phyloP scores from a whole-genome alignment of 495 filamentous ascomycete genomes.

The Xylaria venustula region DNA sequence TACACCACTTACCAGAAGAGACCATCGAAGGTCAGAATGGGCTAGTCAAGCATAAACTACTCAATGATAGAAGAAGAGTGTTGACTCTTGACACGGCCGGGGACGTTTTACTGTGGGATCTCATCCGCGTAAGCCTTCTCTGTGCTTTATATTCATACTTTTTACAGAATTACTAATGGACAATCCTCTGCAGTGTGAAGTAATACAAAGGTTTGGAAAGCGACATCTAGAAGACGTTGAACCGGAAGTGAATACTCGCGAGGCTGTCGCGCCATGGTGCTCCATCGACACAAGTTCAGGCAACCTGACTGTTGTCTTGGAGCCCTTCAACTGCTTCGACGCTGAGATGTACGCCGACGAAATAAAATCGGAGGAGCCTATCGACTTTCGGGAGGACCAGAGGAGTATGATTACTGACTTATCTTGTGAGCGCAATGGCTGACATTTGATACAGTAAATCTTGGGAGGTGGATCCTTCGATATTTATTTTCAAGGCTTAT shows the following conservation, averaged over 20 bases:
- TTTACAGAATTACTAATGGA: too few species aligned
- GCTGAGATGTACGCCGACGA: conserved; percentile 97
- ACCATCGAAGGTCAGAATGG: conserved; percentile 95
- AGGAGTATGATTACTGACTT: conserved; percentile 63
- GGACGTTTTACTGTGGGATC: conserved; percentile 95
- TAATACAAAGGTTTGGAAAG: conserved; percentile 86
- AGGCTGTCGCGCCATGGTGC: conserved; percentile 93
- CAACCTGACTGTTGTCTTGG: conserved; percentile 82
- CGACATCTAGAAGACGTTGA: conserved; percentile 89
- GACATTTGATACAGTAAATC: conserved; percentile 65
- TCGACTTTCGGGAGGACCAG: conserved; percentile 89
- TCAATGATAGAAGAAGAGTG: conserved; percentile 87
- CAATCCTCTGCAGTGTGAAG: conserved; percentile 65
- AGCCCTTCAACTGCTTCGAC: conserved; percentile 96
- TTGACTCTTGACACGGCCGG: conserved; percentile 93
- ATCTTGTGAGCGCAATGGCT: neutral
- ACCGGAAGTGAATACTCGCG: conserved; percentile 79
- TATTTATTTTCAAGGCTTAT: conserved; percentile 90
- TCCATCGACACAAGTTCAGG: conserved; percentile 91
- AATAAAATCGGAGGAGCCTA: conserved; percentile 63
- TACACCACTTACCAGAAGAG: conserved; percentile 74
- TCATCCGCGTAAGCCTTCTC: conserved; percentile 63
- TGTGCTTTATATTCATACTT: conserved; percentile 7
- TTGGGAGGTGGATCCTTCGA: conserved; percentile 94
- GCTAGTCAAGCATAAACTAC: conserved; percentile 84